Evolutionary conservation across 345 rosid species (phyloP), one percentile per base, ranked within the genome.

Genomic region (Aegle marmelos): DNA sequence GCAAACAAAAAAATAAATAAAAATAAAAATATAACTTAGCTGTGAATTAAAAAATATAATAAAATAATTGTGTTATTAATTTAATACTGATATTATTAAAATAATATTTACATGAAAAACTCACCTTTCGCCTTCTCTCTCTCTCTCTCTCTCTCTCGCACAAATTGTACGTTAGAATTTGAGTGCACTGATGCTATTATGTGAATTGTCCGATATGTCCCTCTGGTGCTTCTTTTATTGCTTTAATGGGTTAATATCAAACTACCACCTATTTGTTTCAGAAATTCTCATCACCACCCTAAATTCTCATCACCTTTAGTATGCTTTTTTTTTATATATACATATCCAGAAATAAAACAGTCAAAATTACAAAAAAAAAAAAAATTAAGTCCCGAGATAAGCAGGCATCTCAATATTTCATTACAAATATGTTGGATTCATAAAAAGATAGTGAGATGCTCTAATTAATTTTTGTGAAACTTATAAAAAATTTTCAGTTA

Each of bases 1-100:
- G 80, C 84, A 37, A 75, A 72, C 57, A 14, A 75, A 14, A 75
- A 74, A 50, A 9, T 9, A 45, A 34, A 45, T 1, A 67, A 1
- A 25, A 8, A 13, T 53, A 34, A 72, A 30, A 75, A 25, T 60
- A 9, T 21, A 57, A 30, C 78, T 30, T 28, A 45, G 54, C 11
- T 11, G 45, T 62, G 5, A 34, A 63, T 22, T 62, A 45, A 4
- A 28, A 7, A 70, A 28, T 28, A 16, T 50, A 28, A 28, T 1
- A 70, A 25, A n/a, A 68, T 65, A 9, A 39, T 37, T 1, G 48
- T 16, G 22, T 64, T 9, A 14, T 60, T 64, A 27, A 60, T 45
- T 45, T 45, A 45, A 45, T 45, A 45, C 13, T 45, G 5, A 60
- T 72, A 34, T 56, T 59, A 39, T 14, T 53, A 53, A 53, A 16